Evolutionary conservation across 164 flowering plant species (phyloP).

Genomic region (Magnolia sinica): DNA sequence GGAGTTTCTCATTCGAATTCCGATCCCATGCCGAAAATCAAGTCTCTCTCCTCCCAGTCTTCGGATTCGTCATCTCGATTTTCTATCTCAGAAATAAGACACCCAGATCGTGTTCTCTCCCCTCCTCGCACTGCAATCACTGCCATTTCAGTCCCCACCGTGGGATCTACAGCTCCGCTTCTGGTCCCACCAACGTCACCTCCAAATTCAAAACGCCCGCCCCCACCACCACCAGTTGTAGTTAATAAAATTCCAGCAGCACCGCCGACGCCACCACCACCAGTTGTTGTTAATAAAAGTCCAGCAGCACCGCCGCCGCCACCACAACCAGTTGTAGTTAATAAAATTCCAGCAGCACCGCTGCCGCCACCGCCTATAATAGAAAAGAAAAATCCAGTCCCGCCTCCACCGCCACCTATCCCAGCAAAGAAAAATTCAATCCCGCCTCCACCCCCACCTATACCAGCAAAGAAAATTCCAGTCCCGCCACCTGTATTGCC

Average conservation of each 20-base stretch:
- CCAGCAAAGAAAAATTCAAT: constrained; percentile 23
- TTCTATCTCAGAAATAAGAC: background rate
- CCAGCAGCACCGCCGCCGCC: constrained; percentile 17
- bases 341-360: constrained; percentile 3
- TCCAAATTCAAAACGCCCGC: constrained; percentile 7
- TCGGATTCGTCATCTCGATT: background rate
- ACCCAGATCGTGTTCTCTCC: background rate
- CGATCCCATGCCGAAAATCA: background rate
- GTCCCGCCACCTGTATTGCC: constrained; percentile 47
- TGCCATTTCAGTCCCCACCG: background rate
- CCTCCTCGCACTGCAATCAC: background rate
- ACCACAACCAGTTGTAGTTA: constrained; percentile 12
- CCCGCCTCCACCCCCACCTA: constrained; percentile 20
- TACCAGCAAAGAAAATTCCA: constrained; percentile 23
- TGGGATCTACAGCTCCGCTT: background rate
- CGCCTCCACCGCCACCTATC: constrained; percentile 28
- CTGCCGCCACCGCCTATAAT: constrained; percentile 5
- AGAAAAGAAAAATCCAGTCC: constrained; percentile 8
- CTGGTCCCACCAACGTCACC: background rate
- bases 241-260: background rate
- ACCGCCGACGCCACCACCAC: constrained; percentile 9
- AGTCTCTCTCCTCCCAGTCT: background rate
- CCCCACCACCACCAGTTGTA: constrained; percentile 17
- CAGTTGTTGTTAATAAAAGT: background rate
- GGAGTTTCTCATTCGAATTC: constrained; percentile 5